phyloP scores from a whole-genome alignment of 352 stramenopile species.

The Proteromonas lacertae region DNA sequence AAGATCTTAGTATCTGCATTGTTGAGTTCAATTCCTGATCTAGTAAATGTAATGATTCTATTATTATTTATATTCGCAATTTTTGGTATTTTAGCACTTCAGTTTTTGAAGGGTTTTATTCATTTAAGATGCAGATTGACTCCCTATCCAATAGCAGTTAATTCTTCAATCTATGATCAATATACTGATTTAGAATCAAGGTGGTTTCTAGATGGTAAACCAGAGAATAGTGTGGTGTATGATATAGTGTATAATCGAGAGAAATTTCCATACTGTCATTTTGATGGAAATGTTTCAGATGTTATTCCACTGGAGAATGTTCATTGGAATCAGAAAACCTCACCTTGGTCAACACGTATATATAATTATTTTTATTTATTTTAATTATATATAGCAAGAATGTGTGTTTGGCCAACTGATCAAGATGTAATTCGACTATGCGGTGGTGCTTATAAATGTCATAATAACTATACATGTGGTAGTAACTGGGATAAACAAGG shows the following conservation, averaged over 20 bases:
- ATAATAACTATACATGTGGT: too few relatives aligned
- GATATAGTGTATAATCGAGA: too few relatives aligned
- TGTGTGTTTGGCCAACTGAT: too few relatives aligned
- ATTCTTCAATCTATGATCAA: too few relatives aligned
- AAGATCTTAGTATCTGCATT: conserved; percentile 26
- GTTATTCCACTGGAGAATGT: conserved; percentile 7
- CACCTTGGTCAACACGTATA: conserved; percentile 12
- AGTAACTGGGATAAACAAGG: conserved; percentile 19
- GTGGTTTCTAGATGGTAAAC: too few relatives aligned
- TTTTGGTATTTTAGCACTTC: conserved; percentile 46
- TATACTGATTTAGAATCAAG: too few relatives aligned
- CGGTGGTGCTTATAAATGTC: too few relatives aligned
- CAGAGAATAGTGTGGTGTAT: too few relatives aligned
- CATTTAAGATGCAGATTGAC: conserved; percentile 32
- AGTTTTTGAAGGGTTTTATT: conserved; percentile 26
- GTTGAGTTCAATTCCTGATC: conserved; percentile 31
- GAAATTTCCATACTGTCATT: too few relatives aligned
- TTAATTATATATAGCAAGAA: too few relatives aligned
- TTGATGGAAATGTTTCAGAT: too few relatives aligned
- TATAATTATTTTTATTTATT: conserved; percentile 64
- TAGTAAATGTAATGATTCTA: conserved; percentile 44
- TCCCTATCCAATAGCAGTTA: conserved; percentile 26
- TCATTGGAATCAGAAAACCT: conserved; percentile 6
- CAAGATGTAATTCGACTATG: too few relatives aligned
- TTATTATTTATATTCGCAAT: conserved; percentile 55